These are phyloP conservation scores for Boletus fagicola DNA, from an alignment of 768 basidiomycete genomes.

Conservation along the genomic window DNA sequence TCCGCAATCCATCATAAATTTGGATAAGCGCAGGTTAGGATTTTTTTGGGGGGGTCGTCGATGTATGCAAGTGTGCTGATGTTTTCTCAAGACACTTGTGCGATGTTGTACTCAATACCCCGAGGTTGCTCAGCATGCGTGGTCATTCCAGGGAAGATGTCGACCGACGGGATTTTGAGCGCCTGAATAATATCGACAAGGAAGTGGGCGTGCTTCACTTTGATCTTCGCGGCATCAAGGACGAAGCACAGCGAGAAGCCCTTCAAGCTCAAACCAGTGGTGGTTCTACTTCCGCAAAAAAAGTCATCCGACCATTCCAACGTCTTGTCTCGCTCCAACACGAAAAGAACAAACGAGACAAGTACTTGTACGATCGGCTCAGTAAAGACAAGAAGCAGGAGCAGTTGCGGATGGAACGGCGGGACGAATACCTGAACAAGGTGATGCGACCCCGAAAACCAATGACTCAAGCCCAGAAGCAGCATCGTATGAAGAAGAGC, in stretches of 20 bases:
- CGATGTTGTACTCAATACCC: conserved; percentile 58
- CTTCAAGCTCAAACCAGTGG: conserved; percentile 42
- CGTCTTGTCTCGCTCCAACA: conserved; percentile 61
- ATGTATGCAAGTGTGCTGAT: conserved; percentile 11
- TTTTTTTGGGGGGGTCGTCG: not conserved
- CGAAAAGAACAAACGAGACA: conserved; percentile 82
- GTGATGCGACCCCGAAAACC: conserved; percentile 63
- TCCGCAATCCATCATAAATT: conserved; percentile 64
- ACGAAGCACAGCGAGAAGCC: conserved; percentile 71
- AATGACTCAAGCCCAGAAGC: conserved; percentile 56
- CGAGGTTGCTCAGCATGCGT: conserved; percentile 42
- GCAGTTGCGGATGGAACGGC: conserved; percentile 66
- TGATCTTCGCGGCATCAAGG: conserved; percentile 70
- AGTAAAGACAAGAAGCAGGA: conserved; percentile 76
- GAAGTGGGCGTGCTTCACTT: conserved; percentile 61
- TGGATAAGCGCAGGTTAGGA: conserved; percentile 76
- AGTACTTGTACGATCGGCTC: conserved; percentile 61
- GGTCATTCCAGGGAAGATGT: conserved; percentile 51
- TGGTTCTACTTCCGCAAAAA: conserved; percentile 50
- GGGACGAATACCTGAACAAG: conserved; percentile 71
- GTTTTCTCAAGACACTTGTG: conserved; percentile 54
- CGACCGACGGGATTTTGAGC: conserved; percentile 68
- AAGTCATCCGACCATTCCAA: conserved; percentile 63
- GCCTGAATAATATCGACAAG: conserved; percentile 72
- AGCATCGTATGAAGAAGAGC: conserved; percentile 85